Percentiles rank a stretch among this genome's conserved stretches.
phyloP scores from a whole-genome alignment of 352 stramenopile species.

The Pythium guiyangense region DNA sequence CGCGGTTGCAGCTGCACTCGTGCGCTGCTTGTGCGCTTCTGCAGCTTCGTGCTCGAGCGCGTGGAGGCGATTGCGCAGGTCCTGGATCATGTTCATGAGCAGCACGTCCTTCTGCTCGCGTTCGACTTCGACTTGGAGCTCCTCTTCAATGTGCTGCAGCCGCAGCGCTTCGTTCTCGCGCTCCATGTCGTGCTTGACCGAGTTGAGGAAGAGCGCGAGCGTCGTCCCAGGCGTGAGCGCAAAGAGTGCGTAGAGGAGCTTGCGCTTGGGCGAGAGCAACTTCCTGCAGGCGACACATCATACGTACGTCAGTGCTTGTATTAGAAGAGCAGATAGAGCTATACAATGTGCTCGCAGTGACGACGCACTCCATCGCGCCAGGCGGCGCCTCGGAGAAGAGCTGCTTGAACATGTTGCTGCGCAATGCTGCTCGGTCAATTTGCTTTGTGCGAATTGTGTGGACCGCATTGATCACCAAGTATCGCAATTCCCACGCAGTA shows the following conservation, averaged over 20 bases:
- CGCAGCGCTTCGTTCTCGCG: conserved; percentile 53
- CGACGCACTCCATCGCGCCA: conserved; percentile 61
- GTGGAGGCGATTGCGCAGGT: conserved; percentile 52
- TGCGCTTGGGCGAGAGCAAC: conserved; percentile 57
- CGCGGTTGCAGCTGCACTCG: too few relatives aligned
- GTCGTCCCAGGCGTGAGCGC: conserved; percentile 63
- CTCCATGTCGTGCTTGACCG: conserved; percentile 67
- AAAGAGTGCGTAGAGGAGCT: conserved; percentile 62
- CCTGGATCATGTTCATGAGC: conserved; percentile 47
- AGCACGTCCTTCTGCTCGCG: conserved; percentile 47
- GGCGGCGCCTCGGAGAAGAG: conserved; percentile 67
- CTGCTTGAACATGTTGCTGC: conserved; percentile 72
- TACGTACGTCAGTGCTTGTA: too few relatives aligned
- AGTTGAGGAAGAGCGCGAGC: conserved; percentile 64
- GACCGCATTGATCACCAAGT: neutral
- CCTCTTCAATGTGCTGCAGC: conserved; percentile 32
- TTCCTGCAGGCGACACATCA: conserved; percentile 32
- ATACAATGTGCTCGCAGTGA: neutral
- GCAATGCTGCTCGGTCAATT: neutral
- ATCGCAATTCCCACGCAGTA: neutral
- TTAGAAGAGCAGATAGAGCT: conserved; percentile 2
- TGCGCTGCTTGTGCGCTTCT: conserved; percentile 7
- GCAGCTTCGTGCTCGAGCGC: conserved; percentile 43
- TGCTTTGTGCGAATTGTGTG: too few relatives aligned
- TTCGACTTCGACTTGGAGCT: conserved; percentile 34